Evolutionary conservation across 176 grass and related monocot genomes (phyloP), one percentile per base, ranked within the genome.

Genomic region (Canna indica): DNA sequence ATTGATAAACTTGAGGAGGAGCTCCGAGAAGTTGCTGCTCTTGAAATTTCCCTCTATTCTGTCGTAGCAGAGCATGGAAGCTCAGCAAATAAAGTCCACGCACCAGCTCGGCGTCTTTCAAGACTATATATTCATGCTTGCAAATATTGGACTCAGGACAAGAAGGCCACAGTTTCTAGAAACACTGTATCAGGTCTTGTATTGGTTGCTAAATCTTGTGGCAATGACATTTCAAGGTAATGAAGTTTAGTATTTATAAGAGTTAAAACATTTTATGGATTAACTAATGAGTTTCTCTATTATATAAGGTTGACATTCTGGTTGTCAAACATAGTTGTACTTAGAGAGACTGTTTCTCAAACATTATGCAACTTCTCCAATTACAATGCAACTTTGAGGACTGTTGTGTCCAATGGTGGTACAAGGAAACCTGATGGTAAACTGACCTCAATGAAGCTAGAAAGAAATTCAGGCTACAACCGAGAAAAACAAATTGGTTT

Each of bases 201-300:
- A 70, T 78, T 94, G 72, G 76, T 90, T 71, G 72, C 73, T 14
- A 99, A 99, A 39, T 94, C 95, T 16, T 88, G 87, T 74, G 84
- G 90, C 38, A 99, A 90, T 77, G 95, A 99, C 80, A 80, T 91
- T 58, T 90, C 95, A 76, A 99, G 95, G 95, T 99, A 93, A 59
- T 62, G 25, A 62, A 75, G 34, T 64, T 10, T 64, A 62, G 8
- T 15, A 3, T 29, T 59, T 74, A 48, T 46, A 75, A 26, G 32
- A 39, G 35, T 36, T 41, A 41, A 73, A 38, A 18, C 17, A 9
- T 25, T 42, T 73, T 26, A 7, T 42, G 6, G 24, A 54, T 72
- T 35, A 41, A 60, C 30, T 62, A 72, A 33, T 72, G 41, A 44
- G 18, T 58, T 52, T 72, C 18, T 76, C 59, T 35, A 73, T 86